These are phyloP conservation scores for Pestalotiopsis sp. DNA, from an alignment of 2,329 filamentous ascomycete species.

Conservation along the genomic window DNA sequence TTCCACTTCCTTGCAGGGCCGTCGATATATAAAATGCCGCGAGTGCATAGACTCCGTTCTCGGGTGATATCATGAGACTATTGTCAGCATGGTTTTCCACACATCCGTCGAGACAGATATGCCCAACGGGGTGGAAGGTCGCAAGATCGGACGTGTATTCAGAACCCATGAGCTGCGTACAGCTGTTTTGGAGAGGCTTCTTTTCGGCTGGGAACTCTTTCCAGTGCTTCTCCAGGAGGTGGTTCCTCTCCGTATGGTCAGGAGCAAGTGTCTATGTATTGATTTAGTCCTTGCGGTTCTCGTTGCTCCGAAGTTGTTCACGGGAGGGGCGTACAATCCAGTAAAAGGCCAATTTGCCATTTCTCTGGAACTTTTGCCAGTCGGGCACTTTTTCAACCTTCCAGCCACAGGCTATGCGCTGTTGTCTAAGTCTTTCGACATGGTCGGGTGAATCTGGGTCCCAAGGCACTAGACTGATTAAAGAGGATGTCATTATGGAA, in stretches of 20 bases:
- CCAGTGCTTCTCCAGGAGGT: not conserved
- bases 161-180: not conserved
- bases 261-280: not conserved
- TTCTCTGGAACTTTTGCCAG: conserved; percentile 23
- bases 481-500: not conserved
- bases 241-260: too few species aligned
- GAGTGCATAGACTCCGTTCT: conserved; percentile 22
- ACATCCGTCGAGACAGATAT: conserved; percentile 30
- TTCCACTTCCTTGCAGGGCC: conserved; percentile 21
- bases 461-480: conserved; percentile 25
- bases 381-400: conserved; percentile 16
- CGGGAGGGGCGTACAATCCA: conserved; percentile 18
- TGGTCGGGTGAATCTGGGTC: conserved; percentile 25
- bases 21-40: conserved; percentile 27
- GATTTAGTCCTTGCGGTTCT: not conserved
- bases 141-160: conserved; percentile 16
- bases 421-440: conserved; percentile 22
- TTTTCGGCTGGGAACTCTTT: not conserved
- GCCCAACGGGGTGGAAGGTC: conserved; percentile 31
- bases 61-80: conserved; percentile 17
- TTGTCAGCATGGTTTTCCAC: conserved; percentile 13
- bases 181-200: not conserved
- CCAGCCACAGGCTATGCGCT: conserved; percentile 28
- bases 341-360: conserved; percentile 17
- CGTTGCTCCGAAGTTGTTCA: not conserved